Conservation (phyloP, 345 rosid species). For the Rhodomyrtus tomentosa region DNA sequence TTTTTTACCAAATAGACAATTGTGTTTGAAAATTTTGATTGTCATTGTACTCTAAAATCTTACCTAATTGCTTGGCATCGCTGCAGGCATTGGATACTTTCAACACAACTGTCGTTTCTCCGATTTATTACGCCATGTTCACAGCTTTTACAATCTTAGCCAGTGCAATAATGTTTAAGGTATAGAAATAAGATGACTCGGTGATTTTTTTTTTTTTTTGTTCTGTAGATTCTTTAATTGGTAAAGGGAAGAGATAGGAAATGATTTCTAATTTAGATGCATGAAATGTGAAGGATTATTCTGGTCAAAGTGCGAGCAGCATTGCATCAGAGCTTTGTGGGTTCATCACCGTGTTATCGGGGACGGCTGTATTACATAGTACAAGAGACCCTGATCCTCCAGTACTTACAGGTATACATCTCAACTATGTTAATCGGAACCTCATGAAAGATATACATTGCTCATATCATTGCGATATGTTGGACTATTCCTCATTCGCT, state of each 20-base stretch:
- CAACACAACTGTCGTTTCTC: slow-evolving; percentile 70
- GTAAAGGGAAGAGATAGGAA: not conserved
- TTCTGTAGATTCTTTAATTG: not conserved
- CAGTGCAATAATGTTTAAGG: slow-evolving; percentile 84
- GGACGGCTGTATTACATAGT: slow-evolving; percentile 31
- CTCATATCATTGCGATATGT: not conserved
- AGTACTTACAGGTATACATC: slow-evolving; percentile 20
- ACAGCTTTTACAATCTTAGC: slow-evolving; percentile 70
- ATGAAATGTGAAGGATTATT: slow-evolving; percentile 24
- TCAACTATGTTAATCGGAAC: not conserved
- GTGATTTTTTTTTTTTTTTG: not conserved
- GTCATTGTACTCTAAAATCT: not conserved
- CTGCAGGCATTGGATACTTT: slow-evolving; percentile 76
- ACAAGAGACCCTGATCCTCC: slow-evolving; percentile 39
- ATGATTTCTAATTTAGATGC: not conserved
- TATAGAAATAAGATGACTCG: slow-evolving; percentile 4
- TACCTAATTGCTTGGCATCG: not conserved
- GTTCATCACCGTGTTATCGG: slow-evolving; percentile 34
- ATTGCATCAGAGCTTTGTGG: slow-evolving; percentile 43
- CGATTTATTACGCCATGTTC: slow-evolving; percentile 66
- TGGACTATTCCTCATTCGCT: not conserved
- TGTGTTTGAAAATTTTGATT: not conserved
- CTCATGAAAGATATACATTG: not conserved
- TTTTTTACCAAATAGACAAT: not conserved
- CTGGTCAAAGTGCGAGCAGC: slow-evolving; percentile 40